Evolutionary conservation across 2,329 filamentous ascomycete genomes (phyloP), one percentile per base, ranked within the genome.

Genomic region (Neophaeococcomyces mojaviensis): DNA sequence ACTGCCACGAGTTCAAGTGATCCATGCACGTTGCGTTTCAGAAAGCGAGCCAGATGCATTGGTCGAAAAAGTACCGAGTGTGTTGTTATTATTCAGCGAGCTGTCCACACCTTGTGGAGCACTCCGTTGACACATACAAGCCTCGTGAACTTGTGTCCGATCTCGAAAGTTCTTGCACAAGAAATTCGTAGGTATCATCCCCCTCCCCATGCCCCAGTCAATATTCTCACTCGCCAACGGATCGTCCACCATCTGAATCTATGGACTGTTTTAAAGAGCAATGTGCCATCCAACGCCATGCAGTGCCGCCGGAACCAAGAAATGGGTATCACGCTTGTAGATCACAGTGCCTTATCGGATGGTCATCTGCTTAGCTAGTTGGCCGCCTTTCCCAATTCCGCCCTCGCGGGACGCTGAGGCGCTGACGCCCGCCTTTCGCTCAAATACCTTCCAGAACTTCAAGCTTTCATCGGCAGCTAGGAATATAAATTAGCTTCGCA

Each of bases 361-460:
- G 37, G 89, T 96, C 85, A 95, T 94, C 68, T 90, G 87, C 81
- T 95, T 96, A 64, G 81, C 81, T 76, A 90, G 84, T 61, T 86
- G 81, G 46, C 85, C 88, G 72, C 90, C 90, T 67, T 78, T 79
- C 40, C 83, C 83, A 49, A 84, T 73, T 52, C 81, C 81, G 48
- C 82, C 77, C 57, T 78, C 75, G 50, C 79, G 76, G 45, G 81
- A 73, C 26, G 74, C 64, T 39, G 80, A 78, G 42, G 82, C 78
- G 50, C 78, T 72, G 49, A 78, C 73, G 46, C 88, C 88, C 15
- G 89, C 75, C 79, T 96, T 97, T 79, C 95, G 96, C 78, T 98
- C 92, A 62, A 98, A 98, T 59, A 98, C 78, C 81, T 98, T 98
- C 92, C 92, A 98, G 77, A 98, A 98, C 74, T 98, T 98, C 67